A percentile compares a stretch with the other conserved stretches of the same genome.
Conservation (phyloP, 176 grass and related monocot genomes). For the Aegilops umbellulata region DNA sequence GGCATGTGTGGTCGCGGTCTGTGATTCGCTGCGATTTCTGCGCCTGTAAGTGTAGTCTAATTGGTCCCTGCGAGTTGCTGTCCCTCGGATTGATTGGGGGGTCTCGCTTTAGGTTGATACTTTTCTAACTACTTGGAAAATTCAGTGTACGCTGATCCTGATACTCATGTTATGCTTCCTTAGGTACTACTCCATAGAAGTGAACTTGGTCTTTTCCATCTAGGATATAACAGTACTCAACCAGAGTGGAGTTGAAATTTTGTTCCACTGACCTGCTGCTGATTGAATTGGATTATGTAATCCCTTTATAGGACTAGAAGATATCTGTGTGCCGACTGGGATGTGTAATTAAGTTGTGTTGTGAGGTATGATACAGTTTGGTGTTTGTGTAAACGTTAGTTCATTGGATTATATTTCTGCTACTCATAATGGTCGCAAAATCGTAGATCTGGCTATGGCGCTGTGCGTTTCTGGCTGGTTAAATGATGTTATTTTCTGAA, state of each 20-base stretch:
- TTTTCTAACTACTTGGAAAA: background rate
- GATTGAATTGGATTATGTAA: background rate
- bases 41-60: background rate
- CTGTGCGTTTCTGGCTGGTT: background rate
- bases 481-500: background rate
- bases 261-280: background rate
- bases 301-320: background rate
- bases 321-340: background rate
- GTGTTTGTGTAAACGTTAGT: background rate
- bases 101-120: background rate
- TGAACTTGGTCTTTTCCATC: background rate
- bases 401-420: background rate
- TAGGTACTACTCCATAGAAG: background rate
- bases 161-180: background rate
- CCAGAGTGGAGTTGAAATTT: background rate
- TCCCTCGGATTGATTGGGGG: background rate
- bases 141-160: background rate
- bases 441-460: background rate
- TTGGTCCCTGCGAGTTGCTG: background rate
- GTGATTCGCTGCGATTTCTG: background rate
- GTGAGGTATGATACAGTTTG: background rate
- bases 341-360: background rate
- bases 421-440: background rate
- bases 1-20: background rate
- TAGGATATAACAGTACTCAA: background rate